Evolutionary conservation across 2,329 filamentous ascomycete species (phyloP).

Genomic region (Colletotrichum lindemuthianum): DNA sequence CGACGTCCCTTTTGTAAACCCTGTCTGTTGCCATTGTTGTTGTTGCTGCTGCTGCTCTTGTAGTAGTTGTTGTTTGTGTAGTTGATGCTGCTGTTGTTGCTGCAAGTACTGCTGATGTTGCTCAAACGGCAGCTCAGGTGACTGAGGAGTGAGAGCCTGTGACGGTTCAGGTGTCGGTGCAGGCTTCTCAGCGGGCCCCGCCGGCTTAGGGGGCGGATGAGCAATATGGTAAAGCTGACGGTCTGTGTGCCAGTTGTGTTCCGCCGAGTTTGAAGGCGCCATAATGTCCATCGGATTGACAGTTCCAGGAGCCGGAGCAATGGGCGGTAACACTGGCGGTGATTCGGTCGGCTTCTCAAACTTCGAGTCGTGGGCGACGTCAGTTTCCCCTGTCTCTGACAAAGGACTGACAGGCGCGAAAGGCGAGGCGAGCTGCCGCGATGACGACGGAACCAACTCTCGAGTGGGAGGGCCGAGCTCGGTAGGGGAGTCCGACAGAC

Average conservation of each 20-base stretch:
- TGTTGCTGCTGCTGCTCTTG: conserved; percentile 10
- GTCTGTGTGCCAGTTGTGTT: conserved; percentile 46
- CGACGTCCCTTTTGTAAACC: background rate
- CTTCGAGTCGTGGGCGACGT: conserved; percentile 8
- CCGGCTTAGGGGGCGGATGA: conserved; percentile 30
- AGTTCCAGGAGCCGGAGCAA: conserved; percentile 54
- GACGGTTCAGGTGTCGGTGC: background rate
- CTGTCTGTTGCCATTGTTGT: conserved; percentile 17
- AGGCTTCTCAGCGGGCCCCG: conserved; percentile 10
- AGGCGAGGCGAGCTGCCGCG: conserved; percentile 23
- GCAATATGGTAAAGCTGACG: conserved; percentile 49
- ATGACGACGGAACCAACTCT: background rate
- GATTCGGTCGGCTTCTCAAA: conserved; percentile 12
- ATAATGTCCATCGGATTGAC: conserved; percentile 66
- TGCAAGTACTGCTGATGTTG: conserved; percentile 18
- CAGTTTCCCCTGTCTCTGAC: conserved; percentile 18
- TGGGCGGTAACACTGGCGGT: conserved; percentile 41
- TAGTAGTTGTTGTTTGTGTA: conserved; percentile 16
- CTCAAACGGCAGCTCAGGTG: conserved; percentile 22
- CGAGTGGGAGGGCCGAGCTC: conserved; percentile 37
- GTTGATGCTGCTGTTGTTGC: conserved; percentile 15
- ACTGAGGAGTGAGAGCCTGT: conserved; percentile 38
- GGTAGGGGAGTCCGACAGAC: conserved; percentile 44
- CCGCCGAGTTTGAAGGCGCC: conserved; percentile 51
- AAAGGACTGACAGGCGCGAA: conserved; percentile 22